Conservation (phyloP, 257 asterid genomes). For the Nicotiana attenuata region DNA sequence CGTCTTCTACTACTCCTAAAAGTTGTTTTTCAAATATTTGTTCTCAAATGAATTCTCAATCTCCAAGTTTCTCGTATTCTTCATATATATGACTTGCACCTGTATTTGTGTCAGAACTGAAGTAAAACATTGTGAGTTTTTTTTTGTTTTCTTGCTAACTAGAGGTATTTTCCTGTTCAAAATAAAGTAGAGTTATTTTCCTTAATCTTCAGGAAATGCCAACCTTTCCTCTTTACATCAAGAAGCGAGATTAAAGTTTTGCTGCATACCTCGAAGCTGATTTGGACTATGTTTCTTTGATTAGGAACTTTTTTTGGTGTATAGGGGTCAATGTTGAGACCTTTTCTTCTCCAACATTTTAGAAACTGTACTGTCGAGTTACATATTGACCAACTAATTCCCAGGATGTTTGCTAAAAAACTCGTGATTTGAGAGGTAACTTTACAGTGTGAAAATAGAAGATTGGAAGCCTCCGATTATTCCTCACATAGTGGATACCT, state of each 20-base stretch:
- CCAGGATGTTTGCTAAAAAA: not conserved
- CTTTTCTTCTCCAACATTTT: not conserved
- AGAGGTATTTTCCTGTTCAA: not conserved
- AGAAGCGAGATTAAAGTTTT: not conserved
- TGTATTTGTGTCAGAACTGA: not conserved
- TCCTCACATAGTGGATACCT: not conserved
- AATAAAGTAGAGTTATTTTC: not conserved
- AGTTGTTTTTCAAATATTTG: not conserved
- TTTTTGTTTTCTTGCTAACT: not conserved
- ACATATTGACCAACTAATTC: not conserved
- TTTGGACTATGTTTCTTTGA: not conserved
- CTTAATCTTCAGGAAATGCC: not conserved
- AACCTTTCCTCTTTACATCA: not conserved
- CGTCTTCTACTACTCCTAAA: not conserved
- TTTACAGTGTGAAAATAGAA: not conserved
- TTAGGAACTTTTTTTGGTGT: not conserved
- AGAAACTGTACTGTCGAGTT: not conserved
- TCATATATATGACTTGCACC: not conserved
- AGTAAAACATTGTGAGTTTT: not conserved
- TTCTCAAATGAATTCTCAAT: not conserved
- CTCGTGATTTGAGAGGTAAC: not conserved
- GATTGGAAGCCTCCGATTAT: not conserved
- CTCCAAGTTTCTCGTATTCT: not conserved
- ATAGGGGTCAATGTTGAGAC: not conserved
- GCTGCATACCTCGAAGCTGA: not conserved